Evolutionary conservation across 148 eudicot species (phyloP), one percentile per base, ranked within the genome.

Genomic region (Chenopodium quinoa): DNA sequence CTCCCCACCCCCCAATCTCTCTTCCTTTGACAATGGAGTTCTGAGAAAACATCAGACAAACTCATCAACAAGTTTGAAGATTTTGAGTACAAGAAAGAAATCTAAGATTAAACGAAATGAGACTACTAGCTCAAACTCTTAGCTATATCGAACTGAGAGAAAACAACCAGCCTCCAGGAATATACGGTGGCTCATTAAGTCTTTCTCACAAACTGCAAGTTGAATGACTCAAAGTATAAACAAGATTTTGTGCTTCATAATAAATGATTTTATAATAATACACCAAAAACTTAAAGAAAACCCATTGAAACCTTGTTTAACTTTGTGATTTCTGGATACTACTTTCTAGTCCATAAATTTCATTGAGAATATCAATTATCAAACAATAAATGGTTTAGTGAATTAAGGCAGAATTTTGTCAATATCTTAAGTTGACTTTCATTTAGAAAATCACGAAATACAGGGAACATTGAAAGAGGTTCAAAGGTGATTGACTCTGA

Each of bases 341-440:
- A 37, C 9, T 62, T 62, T 62, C 66, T 25, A 5, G 23, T 62
- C 66, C 25, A 20, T 62, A 62, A n/a, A 12, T 62, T n/a, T 7
- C 3, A 12, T n/a, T 72, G 31, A 72, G 50, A 72, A 46, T 22
- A 72, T 48, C 75, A 72, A 72, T n/a, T 22, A 72, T 48, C 75
- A 72, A 72, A 46, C n/a, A 48, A 29, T 23, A 72, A 44, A 69
- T 17, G 11, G 56, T 72, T n/a, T 47, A 46, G 4, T 5, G n/a
- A n/a, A 71, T 46, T 71, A 71, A 40, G 74, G 50, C 74, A 71
- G 46, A 19, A 71, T 4, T 71, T 40, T 7, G 50, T n/a, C 22
- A 9, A 44, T 46, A 72, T 72, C 31, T 22, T 46, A n/a, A 62
- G 66, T 62, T 20, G 25, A 62, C 23, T 62, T 9, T 7, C 3